Conservation (phyloP, 306 rosid species). For the Trichosanthes cucumerina region DNA sequence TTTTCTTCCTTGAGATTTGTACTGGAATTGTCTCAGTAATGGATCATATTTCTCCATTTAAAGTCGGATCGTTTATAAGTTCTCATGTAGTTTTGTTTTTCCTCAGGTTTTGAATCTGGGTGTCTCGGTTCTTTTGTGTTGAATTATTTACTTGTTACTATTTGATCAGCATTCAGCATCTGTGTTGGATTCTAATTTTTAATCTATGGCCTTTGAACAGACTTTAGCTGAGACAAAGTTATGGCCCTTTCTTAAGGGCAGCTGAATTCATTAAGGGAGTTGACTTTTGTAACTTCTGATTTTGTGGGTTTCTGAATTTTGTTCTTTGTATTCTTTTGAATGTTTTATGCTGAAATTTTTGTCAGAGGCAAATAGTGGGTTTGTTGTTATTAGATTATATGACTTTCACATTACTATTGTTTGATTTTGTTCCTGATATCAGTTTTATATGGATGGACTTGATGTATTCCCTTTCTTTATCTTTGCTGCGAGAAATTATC, state of each 20-base stretch:
- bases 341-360: background rate
- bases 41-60: background rate
- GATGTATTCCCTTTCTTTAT: background rate
- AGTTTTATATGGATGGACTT: background rate
- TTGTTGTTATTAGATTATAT: background rate
- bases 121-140: background rate
- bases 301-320: background rate
- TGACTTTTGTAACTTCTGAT: background rate
- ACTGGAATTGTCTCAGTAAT: background rate
- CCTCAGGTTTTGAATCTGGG: background rate
- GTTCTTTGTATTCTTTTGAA: background rate
- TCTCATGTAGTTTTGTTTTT: background rate
- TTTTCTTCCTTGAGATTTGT: slow-evolving; percentile 5
- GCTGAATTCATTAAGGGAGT: background rate
- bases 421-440: background rate
- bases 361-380: background rate
- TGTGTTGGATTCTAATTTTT: background rate
- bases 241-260: background rate
- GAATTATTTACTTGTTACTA: background rate
- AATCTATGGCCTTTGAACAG: background rate
- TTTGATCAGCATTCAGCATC: background rate
- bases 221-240: background rate
- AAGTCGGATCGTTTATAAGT: background rate
- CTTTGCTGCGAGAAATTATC: background rate
- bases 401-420: background rate